These are phyloP conservation scores for Adansonia rubrostipa DNA, from an alignment of 441 rosid genomes.

Conservation along the genomic window DNA sequence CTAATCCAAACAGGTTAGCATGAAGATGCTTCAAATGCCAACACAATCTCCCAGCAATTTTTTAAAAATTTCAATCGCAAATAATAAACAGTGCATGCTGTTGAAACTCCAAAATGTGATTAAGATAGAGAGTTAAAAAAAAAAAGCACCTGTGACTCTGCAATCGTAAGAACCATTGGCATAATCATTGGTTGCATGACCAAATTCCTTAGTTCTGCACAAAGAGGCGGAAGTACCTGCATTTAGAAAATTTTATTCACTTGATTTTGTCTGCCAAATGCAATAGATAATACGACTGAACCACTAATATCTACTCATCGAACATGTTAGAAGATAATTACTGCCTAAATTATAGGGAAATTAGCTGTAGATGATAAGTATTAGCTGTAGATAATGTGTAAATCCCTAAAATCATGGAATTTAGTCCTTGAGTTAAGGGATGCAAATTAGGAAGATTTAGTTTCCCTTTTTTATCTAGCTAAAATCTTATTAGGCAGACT, in stretches of 20 bases:
- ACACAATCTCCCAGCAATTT: background rate
- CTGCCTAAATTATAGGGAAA: no score
- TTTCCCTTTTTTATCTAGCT: no score
- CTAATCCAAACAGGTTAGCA: slow-evolving; percentile 11
- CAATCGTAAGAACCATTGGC: slow-evolving; percentile 95
- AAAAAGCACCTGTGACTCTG: slow-evolving; percentile 83
- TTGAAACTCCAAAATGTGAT: slow-evolving; percentile 10
- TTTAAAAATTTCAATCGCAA: background rate
- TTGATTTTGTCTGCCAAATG: background rate
- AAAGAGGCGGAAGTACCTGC: slow-evolving; percentile 96
- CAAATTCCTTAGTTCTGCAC: slow-evolving; percentile 95
- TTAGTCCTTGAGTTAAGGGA: no score
- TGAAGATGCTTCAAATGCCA: slow-evolving; percentile 15
- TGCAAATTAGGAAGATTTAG: no score
- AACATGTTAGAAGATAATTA: no score
- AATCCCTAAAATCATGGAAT: no score
- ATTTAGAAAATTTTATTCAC: slow-evolving; percentile 15
- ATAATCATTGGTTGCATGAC: slow-evolving; percentile 95
- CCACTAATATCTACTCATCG: background rate
- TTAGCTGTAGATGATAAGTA: no score
- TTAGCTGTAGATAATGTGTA: no score
- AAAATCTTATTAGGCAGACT: no score
- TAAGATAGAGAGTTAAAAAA: background rate
- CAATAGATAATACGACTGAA: slow-evolving; percentile 2
- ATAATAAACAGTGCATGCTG: background rate